These are phyloP conservation scores for Petunia hybrid DNA, from an alignment of 305 asterid genomes.

Conservation along the genomic window DNA sequence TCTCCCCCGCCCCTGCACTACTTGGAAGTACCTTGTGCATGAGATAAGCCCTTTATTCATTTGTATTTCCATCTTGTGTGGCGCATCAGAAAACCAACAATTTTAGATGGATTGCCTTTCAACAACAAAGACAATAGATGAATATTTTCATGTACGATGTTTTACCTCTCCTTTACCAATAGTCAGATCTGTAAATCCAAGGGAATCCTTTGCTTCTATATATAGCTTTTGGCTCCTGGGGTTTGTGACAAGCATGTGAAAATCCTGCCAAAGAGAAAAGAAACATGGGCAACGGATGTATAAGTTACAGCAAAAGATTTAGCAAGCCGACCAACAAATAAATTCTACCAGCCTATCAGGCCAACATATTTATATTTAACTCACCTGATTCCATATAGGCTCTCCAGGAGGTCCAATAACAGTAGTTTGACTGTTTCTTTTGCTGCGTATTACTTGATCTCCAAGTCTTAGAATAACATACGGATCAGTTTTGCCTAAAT, in stretches of 20 bases:
- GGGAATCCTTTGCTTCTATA: constrained; percentile 87
- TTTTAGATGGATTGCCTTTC: constrained; percentile 15
- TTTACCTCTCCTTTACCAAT: constrained; percentile 90
- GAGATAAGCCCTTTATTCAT: constrained; percentile 15
- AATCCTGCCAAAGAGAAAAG: constrained; percentile 66
- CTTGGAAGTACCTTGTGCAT: constrained; percentile 15
- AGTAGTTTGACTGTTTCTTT: constrained; percentile 94
- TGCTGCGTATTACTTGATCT: constrained; percentile 91
- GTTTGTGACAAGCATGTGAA: constrained; percentile 84
- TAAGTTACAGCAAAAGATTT: constrained; percentile 32
- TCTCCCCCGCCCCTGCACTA: constrained; percentile 2
- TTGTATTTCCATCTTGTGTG: background rate
- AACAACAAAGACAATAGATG: background rate
- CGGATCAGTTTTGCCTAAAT: constrained; percentile 97
- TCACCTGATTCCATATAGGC: constrained; percentile 99
- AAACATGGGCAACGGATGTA: constrained; percentile 36
- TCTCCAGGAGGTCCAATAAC: constrained; percentile 98
- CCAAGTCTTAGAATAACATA: constrained; percentile 83
- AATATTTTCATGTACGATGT: constrained; percentile 33
- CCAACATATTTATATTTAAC: constrained; percentile 24
- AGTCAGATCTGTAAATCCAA: constrained; percentile 83
- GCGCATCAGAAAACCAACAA: background rate
- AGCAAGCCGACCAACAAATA: background rate
- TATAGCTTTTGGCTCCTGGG: constrained; percentile 74
- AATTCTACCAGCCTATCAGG: background rate